These are phyloP conservation scores for Claviceps monticola DNA, from an alignment of 2,329 filamentous ascomycete genomes.

Conservation along the genomic window DNA sequence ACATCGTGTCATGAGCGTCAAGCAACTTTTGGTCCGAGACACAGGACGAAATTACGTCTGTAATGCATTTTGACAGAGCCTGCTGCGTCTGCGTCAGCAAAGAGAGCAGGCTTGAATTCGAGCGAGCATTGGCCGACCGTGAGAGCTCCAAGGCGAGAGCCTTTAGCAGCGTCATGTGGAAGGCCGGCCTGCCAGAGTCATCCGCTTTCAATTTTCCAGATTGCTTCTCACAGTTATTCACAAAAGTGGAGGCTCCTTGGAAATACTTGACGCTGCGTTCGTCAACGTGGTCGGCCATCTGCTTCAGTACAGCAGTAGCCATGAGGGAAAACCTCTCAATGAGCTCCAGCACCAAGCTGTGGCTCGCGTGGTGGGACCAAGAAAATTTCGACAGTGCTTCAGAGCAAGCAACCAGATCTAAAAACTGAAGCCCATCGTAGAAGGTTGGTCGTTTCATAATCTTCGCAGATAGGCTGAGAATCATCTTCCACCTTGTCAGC, in stretches of 20 bases:
- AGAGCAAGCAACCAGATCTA: constrained; percentile 20
- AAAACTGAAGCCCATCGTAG: constrained; percentile 31
- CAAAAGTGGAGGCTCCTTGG: constrained; percentile 13
- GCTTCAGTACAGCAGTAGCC: constrained; percentile 21
- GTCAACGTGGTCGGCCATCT: constrained; percentile 30
- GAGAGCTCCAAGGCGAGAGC: constrained; percentile 17
- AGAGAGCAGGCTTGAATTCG: constrained; percentile 12
- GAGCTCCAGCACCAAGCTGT: constrained; percentile 18
- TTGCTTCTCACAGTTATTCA: constrained; percentile 12
- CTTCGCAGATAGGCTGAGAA: constrained; percentile 33
- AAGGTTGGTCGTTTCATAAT: constrained; percentile 38
- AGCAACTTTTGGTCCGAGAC: constrained; percentile 18
- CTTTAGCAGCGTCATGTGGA: constrained; percentile 23
- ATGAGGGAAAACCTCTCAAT: constrained; percentile 19
- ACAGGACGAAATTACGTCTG: constrained; percentile 14
- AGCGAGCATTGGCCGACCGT: constrained; percentile 14
- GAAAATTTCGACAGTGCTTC: constrained; percentile 17
- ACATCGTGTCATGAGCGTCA: constrained; percentile 9
- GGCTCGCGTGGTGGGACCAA: constrained; percentile 10
- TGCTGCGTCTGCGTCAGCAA: constrained; percentile 14
- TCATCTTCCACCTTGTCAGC: constrained; percentile 19
- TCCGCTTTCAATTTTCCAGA: background rate
- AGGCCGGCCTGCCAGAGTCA: constrained; percentile 12
- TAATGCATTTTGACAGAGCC: constrained; percentile 15
- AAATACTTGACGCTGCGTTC: constrained; percentile 30